Evolutionary conservation across 306 rosid species (phyloP).

Genomic region (Canavalia gladiata): DNA sequence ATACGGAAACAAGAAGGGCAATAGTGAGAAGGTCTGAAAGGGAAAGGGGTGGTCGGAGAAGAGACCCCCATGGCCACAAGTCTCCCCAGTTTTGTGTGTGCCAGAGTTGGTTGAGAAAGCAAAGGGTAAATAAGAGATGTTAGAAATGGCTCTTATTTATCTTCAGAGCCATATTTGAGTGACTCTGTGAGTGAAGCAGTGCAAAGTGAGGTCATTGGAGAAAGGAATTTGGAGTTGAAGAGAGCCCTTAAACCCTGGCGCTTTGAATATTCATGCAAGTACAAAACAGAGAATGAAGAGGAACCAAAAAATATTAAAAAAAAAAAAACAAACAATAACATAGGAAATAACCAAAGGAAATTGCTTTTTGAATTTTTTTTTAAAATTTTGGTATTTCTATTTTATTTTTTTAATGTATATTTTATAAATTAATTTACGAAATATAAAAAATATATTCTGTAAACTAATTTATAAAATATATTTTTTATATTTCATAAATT

Average conservation of each 20-base stretch:
- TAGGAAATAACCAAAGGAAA: too few species aligned
- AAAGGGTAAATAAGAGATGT: background rate
- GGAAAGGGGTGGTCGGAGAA: slow-evolving; percentile 59
- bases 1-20: slow-evolving; percentile 64
- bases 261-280: slow-evolving; percentile 1
- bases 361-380: too few species aligned
- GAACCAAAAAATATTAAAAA: background rate
- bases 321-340: background rate
- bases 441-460: too few species aligned
- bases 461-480: too few species aligned
- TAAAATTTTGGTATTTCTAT: too few species aligned
- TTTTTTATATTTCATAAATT: too few species aligned
- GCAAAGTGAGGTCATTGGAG: background rate
- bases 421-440: too few species aligned
- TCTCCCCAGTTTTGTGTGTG: slow-evolving; percentile 64
- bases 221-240: background rate
- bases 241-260: slow-evolving; percentile 61
- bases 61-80: slow-evolving; percentile 69
- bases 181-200: background rate
- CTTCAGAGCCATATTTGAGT: background rate
- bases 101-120: background rate
- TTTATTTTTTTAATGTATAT: too few species aligned
- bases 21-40: slow-evolving; percentile 53
- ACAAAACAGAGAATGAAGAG: slow-evolving; percentile 2
- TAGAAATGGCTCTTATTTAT: background rate